Base-by-base conservation (phyloP, 2,329 filamentous ascomycete genomes). In the Phaeosphaeria sp. region DNA sequence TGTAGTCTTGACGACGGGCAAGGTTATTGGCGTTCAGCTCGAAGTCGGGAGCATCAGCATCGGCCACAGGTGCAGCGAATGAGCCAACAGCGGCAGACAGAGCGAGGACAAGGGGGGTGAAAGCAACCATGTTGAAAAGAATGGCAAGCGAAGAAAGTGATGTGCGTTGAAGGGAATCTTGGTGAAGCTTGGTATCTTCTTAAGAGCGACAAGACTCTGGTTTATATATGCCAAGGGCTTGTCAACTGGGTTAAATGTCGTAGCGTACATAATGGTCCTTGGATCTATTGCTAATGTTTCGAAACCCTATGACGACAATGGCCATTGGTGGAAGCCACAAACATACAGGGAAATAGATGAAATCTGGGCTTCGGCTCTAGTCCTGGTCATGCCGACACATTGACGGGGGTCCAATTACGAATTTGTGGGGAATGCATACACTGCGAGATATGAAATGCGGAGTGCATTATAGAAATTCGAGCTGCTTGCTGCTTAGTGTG, bases 1-100 rank as follows among this genome's bases (percentile, higher is more conserved):
- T 71, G 64, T 74, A 74, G 60, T 74, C 71, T 60, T 74, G 70
- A 48, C 72, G 72, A 36, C 65, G 65, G 33, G 53, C 56, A 41
- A 72, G 64, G 42, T 18, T 48, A 15, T 63, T 46, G 23, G 30
- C 51, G 44, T 43, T 60, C 50, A 73, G 59, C 52, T 74, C 69
- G 50, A 73, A 74, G 61, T 74, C 71, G 22, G 67, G 69, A 51
- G 65, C 57, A 50, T 72, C 67, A 23, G 55, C 61, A 11, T 64
- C 59, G 10, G 62, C 59, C 21, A 62, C 62, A 7, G 70, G 69
- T 21, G 67, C 69, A 20, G 72, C 69, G 33, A 72, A 56, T 3
- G 62, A 52, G 54, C 60, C 62, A 23, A 59, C 63, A 22, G 63
- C 56, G 39, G 65, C 65, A 3, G 63, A 69, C 18, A 71, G 55